A percentile compares a stretch with the other conserved stretches of the same genome.
Evolutionary conservation across 148 eudicot species (phyloP).

Genomic region (Silene latifolia): DNA sequence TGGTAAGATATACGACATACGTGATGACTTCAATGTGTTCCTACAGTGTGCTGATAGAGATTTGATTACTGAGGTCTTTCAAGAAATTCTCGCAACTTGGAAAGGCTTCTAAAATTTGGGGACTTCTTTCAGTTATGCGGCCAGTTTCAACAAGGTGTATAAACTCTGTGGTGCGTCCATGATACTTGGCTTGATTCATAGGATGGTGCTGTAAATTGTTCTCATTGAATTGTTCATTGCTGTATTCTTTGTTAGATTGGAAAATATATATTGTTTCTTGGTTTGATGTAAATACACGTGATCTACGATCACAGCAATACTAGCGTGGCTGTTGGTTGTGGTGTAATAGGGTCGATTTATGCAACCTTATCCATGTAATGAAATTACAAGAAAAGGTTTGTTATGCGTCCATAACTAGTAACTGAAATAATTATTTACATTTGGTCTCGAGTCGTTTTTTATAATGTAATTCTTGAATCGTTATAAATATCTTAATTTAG

Average conservation of each 20-base stretch:
- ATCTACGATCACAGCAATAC: background rate
- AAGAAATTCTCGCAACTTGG: slow-evolving; percentile 82
- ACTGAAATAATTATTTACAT: no score
- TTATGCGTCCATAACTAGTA: no score
- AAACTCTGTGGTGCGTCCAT: no score
- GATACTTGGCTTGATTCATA: no score
- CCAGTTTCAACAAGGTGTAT: no score
- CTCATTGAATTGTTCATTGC: background rate
- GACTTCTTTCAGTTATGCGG: no score
- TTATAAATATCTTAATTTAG: no score
- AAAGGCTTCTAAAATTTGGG: slow-evolving; percentile 61
- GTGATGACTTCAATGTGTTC: slow-evolving; percentile 68
- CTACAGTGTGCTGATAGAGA: slow-evolving; percentile 74
- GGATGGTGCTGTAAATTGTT: background rate
- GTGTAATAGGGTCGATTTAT: no score
- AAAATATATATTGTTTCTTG: background rate
- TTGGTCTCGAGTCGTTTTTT: no score
- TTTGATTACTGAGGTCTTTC: slow-evolving; percentile 61
- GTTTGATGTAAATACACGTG: background rate
- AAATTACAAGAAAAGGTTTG: no score
- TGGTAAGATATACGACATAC: slow-evolving; percentile 76
- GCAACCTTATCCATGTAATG: background rate
- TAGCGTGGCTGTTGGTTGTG: background rate
- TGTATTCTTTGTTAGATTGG: background rate
- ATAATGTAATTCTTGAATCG: no score